Base-by-base conservation (phyloP, 176 grass and related monocot genomes). In the Eremochloa ophiuroides region DNA sequence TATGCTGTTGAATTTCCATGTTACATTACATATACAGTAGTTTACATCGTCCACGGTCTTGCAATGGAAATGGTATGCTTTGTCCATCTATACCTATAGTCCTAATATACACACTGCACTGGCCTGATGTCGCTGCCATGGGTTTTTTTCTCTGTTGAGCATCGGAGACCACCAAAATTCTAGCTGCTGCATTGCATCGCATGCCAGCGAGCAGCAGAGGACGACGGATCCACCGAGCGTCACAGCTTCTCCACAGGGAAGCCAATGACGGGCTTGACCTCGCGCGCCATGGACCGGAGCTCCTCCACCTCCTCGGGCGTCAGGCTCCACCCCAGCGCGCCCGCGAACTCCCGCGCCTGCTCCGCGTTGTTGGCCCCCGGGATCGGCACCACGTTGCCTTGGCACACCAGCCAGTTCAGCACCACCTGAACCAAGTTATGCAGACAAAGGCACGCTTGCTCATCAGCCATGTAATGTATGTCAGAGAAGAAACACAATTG, bases 381-480 rank as follows among this genome's bases (percentile, higher is more conserved):
- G 80, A 98, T 98, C 30, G 95, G 95, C 41, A 95, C 77, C 51
- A 95, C 86, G 53, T 98, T 98, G 4, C 89, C 92, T 65, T 98
- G 95, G 83, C 88, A 94, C 62, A 86, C 91, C 62, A 98, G 82
- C 92, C 95, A 95, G 84, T 98, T 98, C 76, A 95, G 74, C 77
- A 84, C 90, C 46, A 98, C 93, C 95, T 98, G 84, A 73, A 40
- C 33, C 33, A n/a, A 55, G 51, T 55, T 38, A 20, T 33, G 4
- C 14, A 7, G 62, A 66, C 7, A 23, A 3, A 43, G 3, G n/a
- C 10, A 60, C 25, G 14, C n/a, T 61, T 1, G 56, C 11, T 28
- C 11, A 62, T 62, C 60, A 62, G 25, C 26, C 11, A 16, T 30
- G 12, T 1, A 61, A 58, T 10, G 5, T 13, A 29, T 3, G 60